Evolutionary conservation across 768 basidiomycete genomes (phyloP), one percentile per base, ranked within the genome.

Genomic region (Tulasnella sp.): DNA sequence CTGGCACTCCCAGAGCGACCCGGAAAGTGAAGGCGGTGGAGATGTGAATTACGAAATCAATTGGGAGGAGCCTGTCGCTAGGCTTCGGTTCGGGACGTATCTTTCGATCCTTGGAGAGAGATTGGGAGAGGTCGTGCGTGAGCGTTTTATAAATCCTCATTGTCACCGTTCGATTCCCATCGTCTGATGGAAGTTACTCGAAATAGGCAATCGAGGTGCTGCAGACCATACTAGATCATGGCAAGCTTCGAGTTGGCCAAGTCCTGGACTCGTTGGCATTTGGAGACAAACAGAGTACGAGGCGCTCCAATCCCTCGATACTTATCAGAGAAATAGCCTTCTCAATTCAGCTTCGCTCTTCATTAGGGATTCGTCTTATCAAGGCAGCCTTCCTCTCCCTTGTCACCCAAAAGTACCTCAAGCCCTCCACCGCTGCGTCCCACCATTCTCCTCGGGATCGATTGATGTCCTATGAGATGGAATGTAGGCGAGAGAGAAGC

Each of bases 381-480:
- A 75, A 1, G 82, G 34, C 84, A 66, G 75, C 78, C 1, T 69
- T 92, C 54, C 78, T 82, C 64, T 82, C 80, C 62, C 80, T 92
- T 19, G 82, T 92, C n/a, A 75, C 80, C 1, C 74, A 72, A 42
- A 73, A 74, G n/a, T 91, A 90, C 70, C 72, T 93, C 49, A 87
- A 85, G 65, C 83, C 89, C 21, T 85, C 89, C 17, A 89, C 87
- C 1, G 66, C 80, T 31, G 74, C 86, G 19, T 87, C 85, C 0
- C 90, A 92, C 64, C 68, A 82, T 42, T 92, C 89, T 22, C 87
- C 87, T 8, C 75, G 80, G 29, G 90, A 92, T 68, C 85, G 85
- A 64, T 78, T 79, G 21, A 87, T 92, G 49, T 76, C 82, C 62
- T 91, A 90, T 67, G 88, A 89, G 67, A 74, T 73, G 0, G 87